Percentiles rank a stretch among this genome's conserved stretches.
Evolutionary conservation across 306 rosid species (phyloP).

Genomic region (Clitoria ternatea): DNA sequence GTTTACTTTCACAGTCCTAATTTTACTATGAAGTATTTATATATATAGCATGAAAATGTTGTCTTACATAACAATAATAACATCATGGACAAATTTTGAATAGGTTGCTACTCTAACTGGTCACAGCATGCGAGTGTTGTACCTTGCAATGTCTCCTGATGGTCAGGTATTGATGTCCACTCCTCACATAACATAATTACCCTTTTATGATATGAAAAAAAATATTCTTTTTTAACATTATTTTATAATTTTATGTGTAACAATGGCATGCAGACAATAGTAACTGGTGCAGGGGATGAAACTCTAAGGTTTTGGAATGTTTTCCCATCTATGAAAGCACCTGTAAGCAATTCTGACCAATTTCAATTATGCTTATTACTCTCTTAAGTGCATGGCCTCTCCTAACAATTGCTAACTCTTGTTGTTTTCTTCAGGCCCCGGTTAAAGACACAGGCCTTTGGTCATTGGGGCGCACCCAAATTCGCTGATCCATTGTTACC

Average conservation of each 20-base stretch:
- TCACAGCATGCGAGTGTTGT: conserved; percentile 91
- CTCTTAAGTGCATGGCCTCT: not conserved
- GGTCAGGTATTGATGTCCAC: conserved; percentile 61
- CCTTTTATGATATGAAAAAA: not conserved
- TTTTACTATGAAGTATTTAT: too few relatives aligned
- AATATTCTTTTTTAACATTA: not conserved
- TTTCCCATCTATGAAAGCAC: conserved; percentile 85
- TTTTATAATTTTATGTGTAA: not conserved
- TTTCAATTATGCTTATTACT: not conserved
- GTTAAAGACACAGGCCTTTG: conserved; percentile 87
- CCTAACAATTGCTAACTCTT: not conserved
- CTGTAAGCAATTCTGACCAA: conserved; percentile 47
- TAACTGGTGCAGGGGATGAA: conserved; percentile 99
- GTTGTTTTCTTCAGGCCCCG: conserved; percentile 52
- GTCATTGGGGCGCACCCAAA: conserved; percentile 88
- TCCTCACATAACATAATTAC: not conserved
- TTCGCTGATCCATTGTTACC: conserved; percentile 38
- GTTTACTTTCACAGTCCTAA: conserved; percentile 22
- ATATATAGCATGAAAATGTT: not conserved
- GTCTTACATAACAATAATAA: too few relatives aligned
- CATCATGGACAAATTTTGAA: not conserved
- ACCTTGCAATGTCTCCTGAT: conserved; percentile 98
- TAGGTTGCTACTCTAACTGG: conserved; percentile 98
- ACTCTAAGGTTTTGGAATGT: conserved; percentile 91
- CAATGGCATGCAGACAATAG: conserved; percentile 81